phyloP scores from a whole-genome alignment of 106 monocot species.

The Cymbidium sinense region DNA sequence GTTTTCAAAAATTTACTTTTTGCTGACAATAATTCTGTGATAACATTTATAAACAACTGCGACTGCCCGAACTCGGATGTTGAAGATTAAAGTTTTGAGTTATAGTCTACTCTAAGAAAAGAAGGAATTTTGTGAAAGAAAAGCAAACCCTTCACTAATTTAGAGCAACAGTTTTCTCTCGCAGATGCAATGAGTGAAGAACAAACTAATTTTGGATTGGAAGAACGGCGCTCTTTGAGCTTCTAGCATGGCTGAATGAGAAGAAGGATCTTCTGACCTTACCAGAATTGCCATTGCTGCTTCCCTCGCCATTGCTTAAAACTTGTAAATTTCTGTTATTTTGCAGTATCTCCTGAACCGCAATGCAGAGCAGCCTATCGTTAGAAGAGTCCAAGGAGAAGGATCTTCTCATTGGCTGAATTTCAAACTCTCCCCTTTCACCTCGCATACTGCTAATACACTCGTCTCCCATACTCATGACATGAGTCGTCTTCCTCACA shows the following conservation, averaged over 20 bases:
- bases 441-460: conserved; percentile 39
- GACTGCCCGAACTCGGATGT: too few relatives aligned
- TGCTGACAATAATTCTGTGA: too few relatives aligned
- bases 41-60: too few relatives aligned
- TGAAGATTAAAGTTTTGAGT: too few relatives aligned
- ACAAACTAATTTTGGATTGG: background rate
- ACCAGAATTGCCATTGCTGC: background rate
- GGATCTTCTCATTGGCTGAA: conserved; percentile 42
- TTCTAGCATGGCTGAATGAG: conserved; percentile 34
- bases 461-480: conserved; percentile 42
- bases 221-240: conserved; percentile 26
- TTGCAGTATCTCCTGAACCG: conserved; percentile 30
- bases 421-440: conserved; percentile 26
- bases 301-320: conserved; percentile 5
- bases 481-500: conserved; percentile 11
- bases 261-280: conserved; percentile 35
- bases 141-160: background rate
- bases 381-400: conserved; percentile 42
- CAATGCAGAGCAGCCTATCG: conserved; percentile 25
- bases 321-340: background rate
- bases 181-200: background rate
- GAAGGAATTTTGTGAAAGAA: background rate
- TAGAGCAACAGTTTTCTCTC: background rate
- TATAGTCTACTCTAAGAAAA: background rate
- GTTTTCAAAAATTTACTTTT: too few relatives aligned